Evolutionary conservation across 2,329 filamentous ascomycete species (phyloP), one percentile per base, ranked within the genome.

Genomic region (Neonectria magnoliae): DNA sequence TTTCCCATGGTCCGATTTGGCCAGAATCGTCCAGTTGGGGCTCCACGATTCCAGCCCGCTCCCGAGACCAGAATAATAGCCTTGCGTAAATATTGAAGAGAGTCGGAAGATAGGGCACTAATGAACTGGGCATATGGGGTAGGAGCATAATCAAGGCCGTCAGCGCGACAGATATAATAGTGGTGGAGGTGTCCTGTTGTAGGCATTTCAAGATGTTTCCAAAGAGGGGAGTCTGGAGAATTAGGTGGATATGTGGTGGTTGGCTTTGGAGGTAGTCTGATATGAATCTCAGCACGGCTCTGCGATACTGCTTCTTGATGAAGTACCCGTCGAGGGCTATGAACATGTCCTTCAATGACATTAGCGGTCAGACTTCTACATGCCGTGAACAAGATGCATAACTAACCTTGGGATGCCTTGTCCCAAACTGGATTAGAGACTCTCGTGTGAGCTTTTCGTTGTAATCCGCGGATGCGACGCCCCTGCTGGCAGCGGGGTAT

Each of bases 11-110:
- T 7, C 71, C 67, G 10, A 66, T 57, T 20, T 70, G 67, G 42
- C 82, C 81, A 11, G 72, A 75, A 36, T 81, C 80, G n/a, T 83
- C 80, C 38, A 80, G 75, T 8, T 76, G 70, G 13, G 78, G 74
- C 18, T 80, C 79, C 42, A 80, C 74, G n/a, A 77, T 71, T 11
- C 78, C 76, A 5, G 81, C 81, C 11, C 82, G 78, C 64, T 86
- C 84, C 53, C 82, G 80, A 70, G 94, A 90, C 92, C 93, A 96
- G 74, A 94, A 96, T 0, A 96, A 80, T 48, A 95, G 79, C 53
- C 93, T 85, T 59, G 90, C 91, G 76, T 96, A 96, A 57, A 96
- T 90, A 66, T 94, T 90, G 83, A 95, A 96, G 18, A 96, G 81
- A 20, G 88, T 87, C 31, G 92, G 90, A 6, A 96, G 83, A 73